Base-by-base conservation (phyloP, 345 rosid species). In the Citrus reticulata region DNA sequence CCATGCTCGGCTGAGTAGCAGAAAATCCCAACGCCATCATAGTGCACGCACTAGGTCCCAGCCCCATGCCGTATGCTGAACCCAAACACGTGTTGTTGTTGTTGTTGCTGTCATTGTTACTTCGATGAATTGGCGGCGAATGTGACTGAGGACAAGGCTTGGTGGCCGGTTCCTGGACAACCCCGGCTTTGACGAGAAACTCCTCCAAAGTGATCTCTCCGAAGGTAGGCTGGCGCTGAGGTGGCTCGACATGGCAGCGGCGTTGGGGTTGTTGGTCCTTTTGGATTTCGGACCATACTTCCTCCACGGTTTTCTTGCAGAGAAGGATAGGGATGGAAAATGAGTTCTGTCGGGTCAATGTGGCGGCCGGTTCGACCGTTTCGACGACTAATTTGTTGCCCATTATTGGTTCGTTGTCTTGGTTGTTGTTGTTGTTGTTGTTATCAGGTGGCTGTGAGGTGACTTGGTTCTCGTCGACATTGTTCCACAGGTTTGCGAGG, bases 171-270 rank as follows among this genome's bases (percentile, higher is more conserved):
- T 87, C 97, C 70, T 87, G 97, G 20, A 93, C 94, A 27, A 93
- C 88, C 54, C 98, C 98, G 1, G 95, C 98, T 79, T 92, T 93
- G 49, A 92, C 79, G 0, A 95, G 88, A 83, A 95, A 95, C 79
- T 95, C 98, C 70, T 95, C 98, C 7, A 95, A 78, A 13, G 98
- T 91, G 60, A 93, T 91, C 83, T 93, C 95, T 16, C 95, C 98
- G 4, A 92, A 83, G 0, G 98, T 91, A 66, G 75, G 92, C 77
- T 92, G 93, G 20, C 90, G 77, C 55, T 79, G 85, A 35, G 88
- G 89, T 14, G 75, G 83, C 10, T 68, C 82, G 35, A 76, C 79
- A 24, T 54, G 27, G 76, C 63, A 73, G 25, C 32, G 68, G 70
- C 37, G 19, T 70, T 81, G 3, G 70, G 85, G 6, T 60, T 87